Conservation (phyloP, 805 yeast species). For the Saccharomycopsis sp. region DNA sequence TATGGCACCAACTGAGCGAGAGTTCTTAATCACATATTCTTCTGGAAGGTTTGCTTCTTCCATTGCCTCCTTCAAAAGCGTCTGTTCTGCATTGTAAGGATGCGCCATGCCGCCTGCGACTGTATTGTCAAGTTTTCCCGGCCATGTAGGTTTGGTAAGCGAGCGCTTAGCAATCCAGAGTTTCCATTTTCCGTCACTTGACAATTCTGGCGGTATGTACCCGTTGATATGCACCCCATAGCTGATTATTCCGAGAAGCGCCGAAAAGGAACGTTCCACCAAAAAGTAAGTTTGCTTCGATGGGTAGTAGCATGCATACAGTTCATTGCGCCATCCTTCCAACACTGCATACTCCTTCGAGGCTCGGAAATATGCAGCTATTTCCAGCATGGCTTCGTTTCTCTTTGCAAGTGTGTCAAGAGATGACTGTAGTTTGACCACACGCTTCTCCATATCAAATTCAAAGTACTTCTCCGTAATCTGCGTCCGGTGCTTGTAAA, state of each 20-base stretch:
- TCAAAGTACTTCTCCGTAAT: constrained; percentile 13
- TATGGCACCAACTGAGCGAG: constrained; percentile 54
- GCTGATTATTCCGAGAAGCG: constrained; percentile 76
- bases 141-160: constrained; percentile 73
- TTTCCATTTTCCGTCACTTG: constrained; percentile 37
- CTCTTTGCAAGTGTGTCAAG: constrained; percentile 37
- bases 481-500: constrained; percentile 21
- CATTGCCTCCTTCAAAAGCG: constrained; percentile 74
- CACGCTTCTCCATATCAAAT: constrained; percentile 26
- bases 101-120: constrained; percentile 93
- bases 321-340: constrained; percentile 82
- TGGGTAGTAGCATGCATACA: constrained; percentile 63
- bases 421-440: constrained; percentile 27
- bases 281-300: constrained; percentile 50
- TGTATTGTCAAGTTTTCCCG: constrained; percentile 86
- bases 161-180: constrained; percentile 87
- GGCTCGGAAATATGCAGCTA: constrained; percentile 39
- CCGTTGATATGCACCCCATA: constrained; percentile 90
- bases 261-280: constrained; percentile 77
- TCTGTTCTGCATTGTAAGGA: constrained; percentile 69
- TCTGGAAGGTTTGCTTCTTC: constrained; percentile 84
- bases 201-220: constrained; percentile 43
- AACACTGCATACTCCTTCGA: constrained; percentile 32
- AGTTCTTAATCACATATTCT: constrained; percentile 39
- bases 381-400: constrained; percentile 32